Conservation (phyloP, 1,139 yeast genomes). For the Yamadazyma kanchanaburiensis region DNA sequence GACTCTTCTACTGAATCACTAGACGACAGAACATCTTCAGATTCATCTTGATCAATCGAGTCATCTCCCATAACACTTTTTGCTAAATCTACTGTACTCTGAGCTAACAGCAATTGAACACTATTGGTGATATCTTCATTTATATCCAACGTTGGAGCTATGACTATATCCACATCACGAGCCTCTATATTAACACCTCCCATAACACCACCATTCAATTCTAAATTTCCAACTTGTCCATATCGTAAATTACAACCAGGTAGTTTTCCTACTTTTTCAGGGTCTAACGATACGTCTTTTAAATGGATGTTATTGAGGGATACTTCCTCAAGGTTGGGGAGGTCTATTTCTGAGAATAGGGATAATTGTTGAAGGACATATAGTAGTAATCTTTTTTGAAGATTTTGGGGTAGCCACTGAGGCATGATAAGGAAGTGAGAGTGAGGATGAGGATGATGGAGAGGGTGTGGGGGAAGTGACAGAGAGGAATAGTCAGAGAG, state of each 20-base stretch:
- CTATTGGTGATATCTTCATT: constrained; percentile 24
- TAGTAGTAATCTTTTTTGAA: constrained; percentile 75
- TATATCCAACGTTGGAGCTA: constrained; percentile 45
- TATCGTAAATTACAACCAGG: constrained; percentile 67
- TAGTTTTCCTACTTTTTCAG: constrained; percentile 59
- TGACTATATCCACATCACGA: constrained; percentile 50
- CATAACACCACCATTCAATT: constrained; percentile 44
- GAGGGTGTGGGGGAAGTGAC: too few species aligned
- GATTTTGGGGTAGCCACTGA: constrained; percentile 78
- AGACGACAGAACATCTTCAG: constrained; percentile 4
- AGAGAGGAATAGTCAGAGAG: too few species aligned
- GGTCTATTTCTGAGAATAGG: constrained; percentile 77
- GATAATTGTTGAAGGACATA: constrained; percentile 80
- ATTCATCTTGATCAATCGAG: background rate
- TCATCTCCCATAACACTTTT: constrained; percentile 18
- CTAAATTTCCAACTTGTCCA: constrained; percentile 58
- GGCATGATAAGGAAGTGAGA: too few species aligned
- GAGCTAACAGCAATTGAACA: constrained; percentile 49
- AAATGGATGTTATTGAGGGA: constrained; percentile 56
- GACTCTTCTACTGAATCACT: background rate
- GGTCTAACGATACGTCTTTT: constrained; percentile 65
- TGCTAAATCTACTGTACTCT: constrained; percentile 65
- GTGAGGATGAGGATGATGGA: too few species aligned
- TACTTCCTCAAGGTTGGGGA: constrained; percentile 74
- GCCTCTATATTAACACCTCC: constrained; percentile 70